Base-by-base conservation (phyloP, 495 filamentous ascomycete species). In the Usnea hakonensis region DNA sequence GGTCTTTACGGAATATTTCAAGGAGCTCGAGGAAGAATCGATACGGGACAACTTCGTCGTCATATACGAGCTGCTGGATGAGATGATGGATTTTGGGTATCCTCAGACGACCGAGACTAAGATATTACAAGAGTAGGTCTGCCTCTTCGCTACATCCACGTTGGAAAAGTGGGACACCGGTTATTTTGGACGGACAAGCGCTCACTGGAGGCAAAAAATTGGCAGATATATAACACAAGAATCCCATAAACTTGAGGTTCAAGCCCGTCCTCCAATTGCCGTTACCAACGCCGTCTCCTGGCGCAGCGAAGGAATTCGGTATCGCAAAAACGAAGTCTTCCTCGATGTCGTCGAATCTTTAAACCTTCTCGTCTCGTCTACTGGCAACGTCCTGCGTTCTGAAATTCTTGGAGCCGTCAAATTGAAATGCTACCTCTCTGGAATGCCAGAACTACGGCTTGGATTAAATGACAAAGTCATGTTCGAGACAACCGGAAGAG, bases 61-160 rank as follows among this genome's bases (percentile, higher is more conserved):
- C 70, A 99, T 99, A 70, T 99, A 99, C 79, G 95, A 99, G 76
- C 77, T 99, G 58, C 84, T 99, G 65, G 95, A 99, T 73, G 95
- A 99, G 78, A 99, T 99, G 95, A 99, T 99, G 95, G 95, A 99
- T 74, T 99, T 97, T 78, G 95, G 95, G 55, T 96, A 99, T 74
- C 95, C 95, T 21, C 95, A 99, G 75, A 99, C 95, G 26, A 99
- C 95, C 58, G 95, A 99, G 76, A 91, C 83, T 76, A 99, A 99
- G 82, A 99, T 99, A 72, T 79, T 99, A 64, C 95, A 97, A 78
- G 95, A 99, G 80, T 90, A 78, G 65, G 76, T 63, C 44, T 38
- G 3, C 28, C 9, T 32, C 26, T 52, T 52, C 16, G 44, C 44
- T 52, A 19, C 14, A 52, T 28, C 3, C n/a, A n/a, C 16, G 19